Evolutionary conservation across 2,329 filamentous ascomycete genomes (phyloP).

Genomic region (Arthrocladium fulminans): DNA sequence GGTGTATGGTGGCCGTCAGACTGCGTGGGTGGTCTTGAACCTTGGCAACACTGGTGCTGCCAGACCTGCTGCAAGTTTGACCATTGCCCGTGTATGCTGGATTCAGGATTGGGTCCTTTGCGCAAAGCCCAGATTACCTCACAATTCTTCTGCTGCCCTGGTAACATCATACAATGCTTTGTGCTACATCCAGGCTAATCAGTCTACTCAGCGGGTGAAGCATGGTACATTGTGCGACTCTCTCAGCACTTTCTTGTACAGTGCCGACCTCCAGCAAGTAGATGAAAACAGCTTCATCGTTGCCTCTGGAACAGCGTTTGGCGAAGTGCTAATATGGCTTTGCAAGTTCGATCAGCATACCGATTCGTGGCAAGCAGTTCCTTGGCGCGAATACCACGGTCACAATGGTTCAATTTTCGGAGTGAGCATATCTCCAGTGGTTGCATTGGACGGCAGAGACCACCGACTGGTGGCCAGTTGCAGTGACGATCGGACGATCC

Average conservation of each 20-base stretch:
- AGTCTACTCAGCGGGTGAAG: not conserved
- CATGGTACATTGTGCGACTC: constrained; percentile 37
- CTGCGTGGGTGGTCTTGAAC: not conserved
- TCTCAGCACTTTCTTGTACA: constrained; percentile 76
- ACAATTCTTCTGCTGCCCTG: not conserved
- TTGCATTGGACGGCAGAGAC: constrained; percentile 32
- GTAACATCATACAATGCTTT: constrained; percentile 7
- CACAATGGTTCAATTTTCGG: constrained; percentile 95
- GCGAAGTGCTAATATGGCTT: constrained; percentile 86
- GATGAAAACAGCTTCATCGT: constrained; percentile 56
- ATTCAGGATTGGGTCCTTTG: not conserved
- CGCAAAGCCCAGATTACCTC: not conserved
- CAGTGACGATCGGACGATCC: constrained; percentile 85
- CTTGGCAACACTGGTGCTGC: constrained; percentile 34
- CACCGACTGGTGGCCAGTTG: constrained; percentile 73
- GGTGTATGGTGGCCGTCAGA: not conserved
- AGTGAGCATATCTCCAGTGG: constrained; percentile 61
- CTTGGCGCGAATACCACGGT: constrained; percentile 51
- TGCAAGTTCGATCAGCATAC: constrained; percentile 35
- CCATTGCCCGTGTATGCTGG: not conserved
- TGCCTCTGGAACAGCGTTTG: constrained; percentile 86
- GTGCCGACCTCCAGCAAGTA: constrained; percentile 63
- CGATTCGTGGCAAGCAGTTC: constrained; percentile 27
- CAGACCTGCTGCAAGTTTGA: not conserved
- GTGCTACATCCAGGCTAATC: not conserved